Conservation (phyloP, 345 rosid species). For the Dipteronia dyeriana region DNA sequence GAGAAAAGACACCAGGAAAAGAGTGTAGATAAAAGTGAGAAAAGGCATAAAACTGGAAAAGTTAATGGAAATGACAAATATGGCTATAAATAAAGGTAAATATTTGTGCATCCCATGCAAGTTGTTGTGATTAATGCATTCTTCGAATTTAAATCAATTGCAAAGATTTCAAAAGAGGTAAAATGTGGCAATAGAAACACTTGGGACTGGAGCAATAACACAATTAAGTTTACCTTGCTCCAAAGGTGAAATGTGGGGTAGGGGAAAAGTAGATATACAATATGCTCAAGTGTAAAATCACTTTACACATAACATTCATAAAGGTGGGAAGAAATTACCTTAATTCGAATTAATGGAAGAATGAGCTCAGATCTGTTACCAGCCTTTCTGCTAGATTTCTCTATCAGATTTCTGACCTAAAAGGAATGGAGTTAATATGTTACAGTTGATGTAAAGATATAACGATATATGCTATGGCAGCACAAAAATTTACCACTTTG, state of each 20-base stretch:
- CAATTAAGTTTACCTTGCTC: background rate
- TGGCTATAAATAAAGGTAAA: background rate
- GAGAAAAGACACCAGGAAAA: background rate
- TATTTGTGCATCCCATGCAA: background rate
- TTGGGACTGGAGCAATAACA: background rate
- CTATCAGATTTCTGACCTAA: conserved; percentile 82
- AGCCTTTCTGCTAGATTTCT: conserved; percentile 63
- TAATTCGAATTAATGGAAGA: conserved; percentile 86
- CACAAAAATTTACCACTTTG: conserved; percentile 56
- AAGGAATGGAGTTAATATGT: conserved; percentile 23
- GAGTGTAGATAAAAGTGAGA: background rate
- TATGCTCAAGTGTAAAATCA: conserved; percentile 15
- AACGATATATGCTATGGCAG: background rate
- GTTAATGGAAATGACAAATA: background rate
- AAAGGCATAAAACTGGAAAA: background rate
- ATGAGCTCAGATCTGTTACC: conserved; percentile 62
- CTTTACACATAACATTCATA: background rate
- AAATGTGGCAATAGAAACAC: background rate
- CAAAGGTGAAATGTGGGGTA: background rate
- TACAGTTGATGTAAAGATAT: background rate
- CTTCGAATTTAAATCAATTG: background rate
- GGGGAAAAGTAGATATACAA: background rate
- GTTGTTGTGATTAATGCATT: background rate
- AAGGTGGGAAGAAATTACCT: conserved; percentile 47
- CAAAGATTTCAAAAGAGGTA: background rate